Percentiles rank a stretch among this genome's conserved stretches.
These are phyloP conservation scores for Zygosaccharomyces sapae DNA, from an alignment of 1,139 yeast genomes.

Conservation along the genomic window DNA sequence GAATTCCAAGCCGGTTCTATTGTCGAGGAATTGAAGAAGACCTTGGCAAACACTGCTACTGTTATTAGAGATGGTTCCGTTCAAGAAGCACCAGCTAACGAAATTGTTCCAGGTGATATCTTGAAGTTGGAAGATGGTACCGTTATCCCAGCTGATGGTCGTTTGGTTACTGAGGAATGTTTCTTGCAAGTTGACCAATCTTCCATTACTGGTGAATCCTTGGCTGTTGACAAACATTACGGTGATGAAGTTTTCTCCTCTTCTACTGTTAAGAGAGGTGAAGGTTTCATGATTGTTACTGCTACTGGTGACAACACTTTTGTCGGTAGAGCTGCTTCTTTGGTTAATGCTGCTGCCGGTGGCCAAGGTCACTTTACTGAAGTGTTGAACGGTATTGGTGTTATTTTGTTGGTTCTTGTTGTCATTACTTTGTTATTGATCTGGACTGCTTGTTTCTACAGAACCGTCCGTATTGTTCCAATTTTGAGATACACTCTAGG, in stretches of 20 bases:
- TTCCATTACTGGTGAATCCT: conserved; percentile 96
- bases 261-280: conserved; percentile 96
- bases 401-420: conserved; percentile 83
- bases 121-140: conserved; percentile 91
- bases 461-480: conserved; percentile 81
- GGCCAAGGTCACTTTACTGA: conserved; percentile 97
- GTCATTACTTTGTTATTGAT: conserved; percentile 82
- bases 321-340: conserved; percentile 95
- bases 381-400: conserved; percentile 97
- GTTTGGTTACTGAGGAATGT: conserved; percentile 82
- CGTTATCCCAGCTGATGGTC: conserved; percentile 94
- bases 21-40: conserved; percentile 91
- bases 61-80: conserved; percentile 82
- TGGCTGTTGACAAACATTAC: conserved; percentile 88
- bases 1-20: conserved; percentile 97
- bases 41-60: conserved; percentile 82
- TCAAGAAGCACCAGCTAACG: conserved; percentile 70
- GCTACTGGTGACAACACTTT: conserved; percentile 93
- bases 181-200: conserved; percentile 95
- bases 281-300: conserved; percentile 90
- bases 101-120: conserved; percentile 91
- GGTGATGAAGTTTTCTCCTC: conserved; percentile 92
- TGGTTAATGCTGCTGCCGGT: conserved; percentile 91
- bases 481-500: conserved; percentile 94
- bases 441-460: conserved; percentile 94